Evolutionary conservation across 2,329 filamentous ascomycete genomes (phyloP).

Genomic region (Xylariales sp.): DNA sequence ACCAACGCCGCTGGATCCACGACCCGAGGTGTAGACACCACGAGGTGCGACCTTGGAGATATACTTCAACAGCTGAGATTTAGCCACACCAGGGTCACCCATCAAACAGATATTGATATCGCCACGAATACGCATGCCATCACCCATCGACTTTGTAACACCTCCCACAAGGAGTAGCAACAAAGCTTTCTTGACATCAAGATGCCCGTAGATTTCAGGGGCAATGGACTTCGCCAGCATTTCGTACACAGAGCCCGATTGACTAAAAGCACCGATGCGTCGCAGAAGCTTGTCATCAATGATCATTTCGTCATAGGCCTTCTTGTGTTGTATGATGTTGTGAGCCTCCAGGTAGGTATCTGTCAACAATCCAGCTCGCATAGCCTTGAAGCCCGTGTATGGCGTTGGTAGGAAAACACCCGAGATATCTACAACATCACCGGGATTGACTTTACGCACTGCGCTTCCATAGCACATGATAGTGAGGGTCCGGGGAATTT

Average conservation of each 20-base stretch:
- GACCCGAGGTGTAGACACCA: constrained; percentile 85
- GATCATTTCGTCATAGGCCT: constrained; percentile 92
- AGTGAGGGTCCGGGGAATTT: constrained; percentile 92
- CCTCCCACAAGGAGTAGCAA: constrained; percentile 95
- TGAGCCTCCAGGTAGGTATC: constrained; percentile 98
- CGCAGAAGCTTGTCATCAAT: constrained; percentile 83
- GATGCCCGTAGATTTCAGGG: constrained; percentile 94
- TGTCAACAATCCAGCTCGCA: constrained; percentile 93
- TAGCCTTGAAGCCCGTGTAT: constrained; percentile 98
- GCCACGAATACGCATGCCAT: constrained; percentile 98
- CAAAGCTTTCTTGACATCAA: constrained; percentile 97
- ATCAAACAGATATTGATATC: constrained; percentile 99
- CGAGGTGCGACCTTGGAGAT: constrained; percentile 98
- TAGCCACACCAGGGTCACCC: constrained; percentile 99
- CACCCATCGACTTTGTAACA: constrained; percentile 95
- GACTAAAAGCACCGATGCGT: constrained; percentile 86
- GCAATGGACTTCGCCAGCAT: constrained; percentile 96
- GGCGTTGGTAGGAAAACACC: constrained; percentile 97
- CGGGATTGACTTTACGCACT: constrained; percentile 88
- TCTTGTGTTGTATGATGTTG: constrained; percentile 94
- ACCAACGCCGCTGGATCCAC: constrained; percentile 84
- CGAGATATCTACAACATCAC: constrained; percentile 92
- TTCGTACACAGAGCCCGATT: constrained; percentile 93
- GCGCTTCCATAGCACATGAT: constrained; percentile 89
- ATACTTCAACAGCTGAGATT: constrained; percentile 97